Evolutionary conservation across 768 basidiomycete species (phyloP).

Genomic region (Lentinula aciculospora): DNA sequence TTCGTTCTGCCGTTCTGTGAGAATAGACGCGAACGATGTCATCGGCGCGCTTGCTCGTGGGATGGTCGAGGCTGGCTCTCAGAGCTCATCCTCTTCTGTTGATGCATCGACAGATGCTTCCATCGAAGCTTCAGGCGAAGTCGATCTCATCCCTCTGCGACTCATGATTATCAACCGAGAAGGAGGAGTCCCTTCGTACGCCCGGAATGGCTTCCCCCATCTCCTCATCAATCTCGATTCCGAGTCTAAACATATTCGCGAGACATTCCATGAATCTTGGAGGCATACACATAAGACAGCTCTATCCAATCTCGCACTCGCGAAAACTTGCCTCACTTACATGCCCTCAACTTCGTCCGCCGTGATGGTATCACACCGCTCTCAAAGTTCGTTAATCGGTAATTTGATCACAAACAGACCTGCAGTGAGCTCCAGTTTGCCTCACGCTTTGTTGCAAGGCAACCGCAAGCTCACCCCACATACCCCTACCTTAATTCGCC

Average conservation of each 20-base stretch:
- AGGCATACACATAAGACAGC: constrained; percentile 73
- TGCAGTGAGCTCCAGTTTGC: constrained; percentile 90
- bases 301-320: constrained; percentile 78
- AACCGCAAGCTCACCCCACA: constrained; percentile 82
- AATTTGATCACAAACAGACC: constrained; percentile 99
- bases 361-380: constrained; percentile 95
- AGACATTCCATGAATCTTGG: constrained; percentile 83
- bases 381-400: constrained; percentile 89
- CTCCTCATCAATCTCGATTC: constrained; percentile 91
- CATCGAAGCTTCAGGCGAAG: constrained; percentile 39
- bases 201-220: constrained; percentile 90
- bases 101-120: constrained; percentile 27
- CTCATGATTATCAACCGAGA: constrained; percentile 97
- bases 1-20: constrained; percentile 80
- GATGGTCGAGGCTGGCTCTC: constrained; percentile 58
- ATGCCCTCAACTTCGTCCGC: constrained; percentile 95
- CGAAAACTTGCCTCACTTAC: constrained; percentile 79
- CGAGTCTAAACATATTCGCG: constrained; percentile 78
- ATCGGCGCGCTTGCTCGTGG: constrained; percentile 82
- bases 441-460: constrained; percentile 86
- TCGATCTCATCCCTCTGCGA: constrained; percentile 88
- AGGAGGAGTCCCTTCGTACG: constrained; percentile 96
- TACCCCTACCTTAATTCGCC: constrained; percentile 89
- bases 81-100: constrained; percentile 13
- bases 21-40: constrained; percentile 84